Base-by-base conservation (phyloP, 164 flowering plant species). In the Umbellularia californica region DNA sequence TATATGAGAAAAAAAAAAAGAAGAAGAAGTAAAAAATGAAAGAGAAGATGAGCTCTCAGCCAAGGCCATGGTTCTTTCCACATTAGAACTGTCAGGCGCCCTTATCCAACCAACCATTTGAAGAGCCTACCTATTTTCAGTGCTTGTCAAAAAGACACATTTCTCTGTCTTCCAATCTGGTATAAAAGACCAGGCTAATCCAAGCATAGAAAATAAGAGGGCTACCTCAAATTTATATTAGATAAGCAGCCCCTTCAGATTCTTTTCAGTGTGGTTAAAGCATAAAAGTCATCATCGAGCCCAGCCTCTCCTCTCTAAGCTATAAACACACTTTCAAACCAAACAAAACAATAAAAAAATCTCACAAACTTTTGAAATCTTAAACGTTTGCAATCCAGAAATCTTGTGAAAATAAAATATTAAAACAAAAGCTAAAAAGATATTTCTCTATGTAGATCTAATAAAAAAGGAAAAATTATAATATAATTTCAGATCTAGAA, bases 221-320 rank as follows among this genome's bases (percentile, higher is more conserved):
- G n/a, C 17, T 23, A 24, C 50, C 23, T 10, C 24, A 23, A 27
- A 50, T 50, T 20, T 55, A 69, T 13, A 52, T 6, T 41, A 55
- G 12, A 69, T n/a, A 23, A 69, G 51, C n/a, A 47, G 22, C 55
- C 47, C 72, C 47, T 58, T 70, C 23, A 25, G 72, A 58, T 70
- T 52, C 72, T 70, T 2, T 70, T 70, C 72, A 70, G 72, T 52
- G 72, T 70, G 72, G 72, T 70, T 70, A 70, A 70, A 70, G 72
- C 72, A 41, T 51, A 70, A 52, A 3, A 58, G 58, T 70, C 72
- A 55, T 70, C 72, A 70, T 70, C 65, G 63, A 70, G 72, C 65
- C 6, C 10, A 5, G 1, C 64, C n/a, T 60, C 62, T 19, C 64
- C n/a, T 60, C 62, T 19, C 64, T 23, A 6, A 17, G 22, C 5